Evolutionary conservation across 2,329 filamentous ascomycete genomes (phyloP), one percentile per base, ranked within the genome.

Genomic region (Pseudocercospora fuligena): DNA sequence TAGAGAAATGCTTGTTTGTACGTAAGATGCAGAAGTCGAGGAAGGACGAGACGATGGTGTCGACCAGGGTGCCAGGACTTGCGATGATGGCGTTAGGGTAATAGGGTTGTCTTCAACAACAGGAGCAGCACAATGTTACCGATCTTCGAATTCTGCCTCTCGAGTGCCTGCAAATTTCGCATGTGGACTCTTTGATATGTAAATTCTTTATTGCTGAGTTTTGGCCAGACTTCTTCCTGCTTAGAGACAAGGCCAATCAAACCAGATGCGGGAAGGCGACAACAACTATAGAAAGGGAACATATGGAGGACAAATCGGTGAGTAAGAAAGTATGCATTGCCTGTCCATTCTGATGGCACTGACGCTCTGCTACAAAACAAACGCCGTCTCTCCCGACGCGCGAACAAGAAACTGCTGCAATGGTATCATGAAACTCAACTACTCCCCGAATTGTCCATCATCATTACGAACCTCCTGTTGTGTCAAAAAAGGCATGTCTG

Each of bases 391-490:
- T 36, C 56, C 56, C 31, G 19, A 43, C 21, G 53, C 56, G 19
- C n/a, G 31, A 19, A 58, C 64, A 36, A 43, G 46, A 60, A 59
- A n/a, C 16, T 43, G 40, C 64, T 67, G 60, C 61, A 64, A 59
- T 69, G 67, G 67, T 67, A 69, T 69, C 67, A 67, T 69, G 29
- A 46, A 59, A 60, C 40, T 43, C 40, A 19, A 43, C 16, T 5
- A 40, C 14, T 40, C 36, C 36, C 36, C 36, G n/a, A 40, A 16
- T 40, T n/a, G 36, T 6, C 2, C 36, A n/a, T n/a, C 36, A 40
- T 40, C 14, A n/a, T 19, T 19, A n/a, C n/a, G 12, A 3, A 14
- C 5, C 36, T 36, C 11, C 36, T 40, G 36, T 12, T 16, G 36
- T 43, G 3, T 19, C 16, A 9, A 43, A 43, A 43, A 43, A 19